Evolutionary conservation across 1,139 yeast genomes (phyloP), one percentile per base, ranked within the genome.

Genomic region (Sugiyamaella sp.): DNA sequence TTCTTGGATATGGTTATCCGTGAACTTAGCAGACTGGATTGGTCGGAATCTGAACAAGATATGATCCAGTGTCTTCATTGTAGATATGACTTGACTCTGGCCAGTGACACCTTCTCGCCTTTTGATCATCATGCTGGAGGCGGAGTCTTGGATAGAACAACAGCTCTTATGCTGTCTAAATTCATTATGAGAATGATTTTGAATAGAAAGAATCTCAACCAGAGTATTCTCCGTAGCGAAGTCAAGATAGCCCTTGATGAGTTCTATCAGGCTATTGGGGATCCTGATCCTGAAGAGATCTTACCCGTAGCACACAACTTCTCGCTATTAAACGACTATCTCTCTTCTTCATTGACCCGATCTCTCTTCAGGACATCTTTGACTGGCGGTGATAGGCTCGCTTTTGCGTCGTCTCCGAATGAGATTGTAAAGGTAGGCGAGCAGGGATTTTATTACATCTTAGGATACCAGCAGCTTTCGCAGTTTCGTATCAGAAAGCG

Each of bases 21-120:
- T 16, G 74, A 80, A 17, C 71, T 89, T 22, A 71, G 82, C 4
- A 64, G 72, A 1, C 70, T 79, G 24, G 72, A 77, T 6, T 72
- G 79, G 63, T 63, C 66, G 1, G 77, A 74, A 6, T 68, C 72
- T 38, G 84, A 85, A 56, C 72, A 76, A 43, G 89, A 90, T 52
- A 69, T 89, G 51, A 74, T 88, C 8, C 98, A 93, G 63, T 76
- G 89, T 32, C 72, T 93, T 20, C 78, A 83, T 58, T 93, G 99
- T 67, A 77, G 89, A 10, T 89, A 85, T 63, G 95, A 89, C 42
- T 77, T 88, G 54, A 74, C 77, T 1, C 72, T 89, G 2, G 74
- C 84, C 1, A 75, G 82, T 20, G 89, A 84, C 19, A 76, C 75
- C 4, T 81, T 80, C 60, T 73, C 74, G 3, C 90, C 96, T 0